A percentile compares a stretch with the other conserved stretches of the same genome.
These are phyloP conservation scores for Penicillium macrosclerotiorum DNA, from an alignment of 495 filamentous ascomycete species.

Conservation along the genomic window DNA sequence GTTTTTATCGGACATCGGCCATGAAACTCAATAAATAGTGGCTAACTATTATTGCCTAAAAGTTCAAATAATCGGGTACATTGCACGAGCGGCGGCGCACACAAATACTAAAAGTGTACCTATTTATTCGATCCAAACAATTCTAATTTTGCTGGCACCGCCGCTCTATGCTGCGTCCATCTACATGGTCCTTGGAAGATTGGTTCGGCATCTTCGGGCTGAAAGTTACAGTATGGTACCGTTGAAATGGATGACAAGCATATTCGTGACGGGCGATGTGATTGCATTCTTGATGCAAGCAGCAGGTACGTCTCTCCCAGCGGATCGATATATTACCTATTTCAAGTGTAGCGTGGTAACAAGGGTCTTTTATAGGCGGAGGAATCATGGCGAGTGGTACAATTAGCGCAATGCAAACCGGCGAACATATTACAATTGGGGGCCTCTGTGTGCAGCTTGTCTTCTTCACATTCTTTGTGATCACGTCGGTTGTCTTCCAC, in stretches of 20 bases:
- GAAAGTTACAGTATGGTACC: constrained; percentile 37
- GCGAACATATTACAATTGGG: background rate
- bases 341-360: no score
- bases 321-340: no score
- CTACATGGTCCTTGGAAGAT: constrained; percentile 54
- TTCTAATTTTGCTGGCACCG: constrained; percentile 48
- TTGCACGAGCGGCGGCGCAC: constrained; percentile 27
- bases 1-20: background rate
- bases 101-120: constrained; percentile 23
- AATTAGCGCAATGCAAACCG: background rate
- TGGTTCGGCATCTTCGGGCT: constrained; percentile 41
- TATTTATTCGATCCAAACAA: constrained; percentile 47
- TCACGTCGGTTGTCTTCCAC: background rate
- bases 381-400: background rate
- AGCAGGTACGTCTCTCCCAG: constrained; percentile 26
- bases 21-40: background rate
- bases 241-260: constrained; percentile 46
- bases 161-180: constrained; percentile 54
- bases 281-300: constrained; percentile 41
- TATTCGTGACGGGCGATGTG: constrained; percentile 36
- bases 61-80: constrained; percentile 42
- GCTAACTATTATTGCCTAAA: background rate
- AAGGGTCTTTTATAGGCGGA: no score
- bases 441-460: background rate
- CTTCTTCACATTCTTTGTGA: background rate